phyloP scores from a whole-genome alignment of 495 filamentous ascomycete species.

The Paragyromitra xinjiangensis region DNA sequence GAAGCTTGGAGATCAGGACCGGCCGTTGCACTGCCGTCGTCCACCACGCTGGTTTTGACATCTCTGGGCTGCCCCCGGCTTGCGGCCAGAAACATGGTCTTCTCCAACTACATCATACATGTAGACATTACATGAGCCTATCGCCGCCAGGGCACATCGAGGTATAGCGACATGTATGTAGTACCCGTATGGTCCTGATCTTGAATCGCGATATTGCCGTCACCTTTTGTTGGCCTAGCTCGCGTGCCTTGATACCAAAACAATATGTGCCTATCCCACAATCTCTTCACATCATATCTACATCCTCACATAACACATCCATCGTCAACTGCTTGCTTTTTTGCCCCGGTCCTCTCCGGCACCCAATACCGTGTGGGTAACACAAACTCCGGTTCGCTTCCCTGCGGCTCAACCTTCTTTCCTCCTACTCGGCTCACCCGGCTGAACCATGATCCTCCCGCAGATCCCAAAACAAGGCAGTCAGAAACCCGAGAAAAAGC shows the following conservation, averaged over 20 bases:
- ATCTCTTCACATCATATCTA: background rate
- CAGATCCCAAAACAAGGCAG: background rate
- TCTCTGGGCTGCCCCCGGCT: slow-evolving; percentile 1
- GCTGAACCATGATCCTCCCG: slow-evolving; percentile 8
- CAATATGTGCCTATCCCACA: background rate
- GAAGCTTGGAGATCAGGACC: background rate
- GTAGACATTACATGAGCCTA: background rate
- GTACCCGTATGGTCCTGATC: background rate
- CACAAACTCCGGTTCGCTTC: background rate
- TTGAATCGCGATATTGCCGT: background rate
- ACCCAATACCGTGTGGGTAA: slow-evolving; percentile 1
- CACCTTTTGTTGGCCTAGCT: background rate
- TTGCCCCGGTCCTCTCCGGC: background rate
- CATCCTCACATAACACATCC: too few species aligned
- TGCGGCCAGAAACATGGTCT: slow-evolving; percentile 1
- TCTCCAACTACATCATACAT: slow-evolving; percentile 1
- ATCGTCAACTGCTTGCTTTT: background rate
- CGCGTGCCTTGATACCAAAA: slow-evolving; percentile 21
- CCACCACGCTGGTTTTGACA: background rate
- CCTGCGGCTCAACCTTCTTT: slow-evolving; percentile 3
- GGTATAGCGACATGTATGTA: too few species aligned
- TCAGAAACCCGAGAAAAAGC: slow-evolving; percentile 8
- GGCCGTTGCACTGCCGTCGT: slow-evolving; percentile 8
- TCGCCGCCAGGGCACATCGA: background rate
- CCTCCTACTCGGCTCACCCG: background rate